Evolutionary conservation across 2,329 filamentous ascomycete genomes (phyloP).

Genomic region (Periconia macrospinosa): DNA sequence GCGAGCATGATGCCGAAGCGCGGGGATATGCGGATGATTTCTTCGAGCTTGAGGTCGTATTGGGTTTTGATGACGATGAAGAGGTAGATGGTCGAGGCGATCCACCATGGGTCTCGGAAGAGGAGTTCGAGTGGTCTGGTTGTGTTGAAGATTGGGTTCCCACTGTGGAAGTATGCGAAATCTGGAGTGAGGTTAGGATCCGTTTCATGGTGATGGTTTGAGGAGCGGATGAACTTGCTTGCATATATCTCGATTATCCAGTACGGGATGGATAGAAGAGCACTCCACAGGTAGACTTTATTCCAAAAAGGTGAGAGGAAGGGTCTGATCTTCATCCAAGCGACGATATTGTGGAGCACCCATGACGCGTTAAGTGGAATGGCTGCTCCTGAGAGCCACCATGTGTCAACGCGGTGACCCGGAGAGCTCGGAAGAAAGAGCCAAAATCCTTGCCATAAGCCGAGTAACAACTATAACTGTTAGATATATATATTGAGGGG

Average conservation of each 20-base stretch:
- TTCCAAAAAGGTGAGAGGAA: conserved; percentile 57
- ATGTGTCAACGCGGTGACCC: conserved; percentile 50
- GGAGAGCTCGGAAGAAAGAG: conserved; percentile 59
- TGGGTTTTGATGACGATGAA: conserved; percentile 65
- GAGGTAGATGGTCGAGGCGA: conserved; percentile 62
- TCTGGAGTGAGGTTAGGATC: conserved; percentile 25
- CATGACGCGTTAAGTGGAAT: conserved; percentile 65
- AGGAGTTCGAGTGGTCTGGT: conserved; percentile 64
- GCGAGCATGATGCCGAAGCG: conserved; percentile 65
- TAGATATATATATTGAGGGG: conserved; percentile 2
- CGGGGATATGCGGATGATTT: conserved; percentile 63
- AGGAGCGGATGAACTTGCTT: conserved; percentile 26
- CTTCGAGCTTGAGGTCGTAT: conserved; percentile 61
- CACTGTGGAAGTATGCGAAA: conserved; percentile 64
- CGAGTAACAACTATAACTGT: conserved; percentile 54
- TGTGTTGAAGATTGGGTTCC: conserved; percentile 55
- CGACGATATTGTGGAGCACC: conserved; percentile 66
- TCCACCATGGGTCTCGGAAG: conserved; percentile 69
- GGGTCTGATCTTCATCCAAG: conserved; percentile 68
- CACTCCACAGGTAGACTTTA: conserved; percentile 60
- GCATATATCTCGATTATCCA: conserved; percentile 68
- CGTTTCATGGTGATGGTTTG: not conserved
- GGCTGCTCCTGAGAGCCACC: conserved; percentile 65
- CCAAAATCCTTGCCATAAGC: conserved; percentile 61
- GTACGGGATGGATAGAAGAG: conserved; percentile 63